These are phyloP conservation scores for Pharus latifolius DNA, from an alignment of 176 grass and related monocot genomes.

Conservation along the genomic window DNA sequence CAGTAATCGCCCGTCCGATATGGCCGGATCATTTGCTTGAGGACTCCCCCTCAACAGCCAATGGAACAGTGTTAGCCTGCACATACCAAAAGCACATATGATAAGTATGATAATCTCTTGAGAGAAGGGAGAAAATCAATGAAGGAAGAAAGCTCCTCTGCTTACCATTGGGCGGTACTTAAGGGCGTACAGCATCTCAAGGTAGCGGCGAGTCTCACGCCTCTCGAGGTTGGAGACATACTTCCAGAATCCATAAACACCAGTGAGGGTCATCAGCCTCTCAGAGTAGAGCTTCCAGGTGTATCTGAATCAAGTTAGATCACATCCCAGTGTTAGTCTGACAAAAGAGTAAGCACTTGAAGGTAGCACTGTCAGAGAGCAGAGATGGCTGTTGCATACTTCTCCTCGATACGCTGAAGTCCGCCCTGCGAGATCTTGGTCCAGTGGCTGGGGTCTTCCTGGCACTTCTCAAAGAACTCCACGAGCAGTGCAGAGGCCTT, in stretches of 20 bases:
- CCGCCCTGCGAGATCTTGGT: constrained; percentile 70
- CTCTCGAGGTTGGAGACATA: constrained; percentile 97
- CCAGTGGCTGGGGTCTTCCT: constrained; percentile 59
- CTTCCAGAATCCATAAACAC: constrained; percentile 98
- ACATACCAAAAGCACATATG: background rate
- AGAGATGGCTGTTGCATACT: constrained; percentile 35
- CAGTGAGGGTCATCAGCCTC: constrained; percentile 93
- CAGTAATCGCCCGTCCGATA: constrained; percentile 5
- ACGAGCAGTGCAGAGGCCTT: constrained; percentile 73
- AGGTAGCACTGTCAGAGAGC: background rate
- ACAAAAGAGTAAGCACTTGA: background rate
- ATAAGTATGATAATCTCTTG: background rate
- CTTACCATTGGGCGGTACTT: constrained; percentile 86
- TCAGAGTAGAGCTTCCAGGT: constrained; percentile 99
- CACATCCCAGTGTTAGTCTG: background rate
- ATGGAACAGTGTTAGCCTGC: constrained; percentile 72
- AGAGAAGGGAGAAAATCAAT: background rate
- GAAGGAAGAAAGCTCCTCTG: background rate
- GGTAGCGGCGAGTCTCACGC: constrained; percentile 91
- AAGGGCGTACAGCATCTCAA: constrained; percentile 99
- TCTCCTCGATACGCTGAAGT: constrained; percentile 89
- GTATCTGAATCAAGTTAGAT: constrained; percentile 38
- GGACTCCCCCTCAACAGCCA: constrained; percentile 72
- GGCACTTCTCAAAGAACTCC: constrained; percentile 87
- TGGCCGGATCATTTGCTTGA: constrained; percentile 21